These are phyloP conservation scores for Petasospora fabianii DNA, from an alignment of 1,139 yeast species.

Conservation along the genomic window DNA sequence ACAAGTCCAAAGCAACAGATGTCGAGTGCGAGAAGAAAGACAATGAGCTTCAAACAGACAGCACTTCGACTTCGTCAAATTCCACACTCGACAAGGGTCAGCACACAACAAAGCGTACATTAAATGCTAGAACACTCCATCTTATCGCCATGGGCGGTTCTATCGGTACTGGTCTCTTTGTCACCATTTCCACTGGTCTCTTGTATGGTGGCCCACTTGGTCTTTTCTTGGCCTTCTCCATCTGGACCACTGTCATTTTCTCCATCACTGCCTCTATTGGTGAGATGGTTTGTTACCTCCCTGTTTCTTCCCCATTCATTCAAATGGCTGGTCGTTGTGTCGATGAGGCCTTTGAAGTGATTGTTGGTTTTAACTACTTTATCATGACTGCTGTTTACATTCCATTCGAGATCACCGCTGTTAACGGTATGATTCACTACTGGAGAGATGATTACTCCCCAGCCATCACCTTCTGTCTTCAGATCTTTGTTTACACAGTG, in stretches of 20 bases:
- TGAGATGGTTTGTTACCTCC: conserved; percentile 77
- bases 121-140: conserved; percentile 53
- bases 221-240: conserved; percentile 52
- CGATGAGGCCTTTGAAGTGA: conserved; percentile 69
- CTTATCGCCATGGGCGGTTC: conserved; percentile 78
- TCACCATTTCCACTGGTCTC: conserved; percentile 63
- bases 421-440: conserved; percentile 55
- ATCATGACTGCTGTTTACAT: conserved; percentile 63
- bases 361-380: conserved; percentile 75
- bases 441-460: conserved; percentile 53
- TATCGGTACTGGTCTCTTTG: conserved; percentile 74
- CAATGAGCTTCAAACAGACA: conserved; percentile 19
- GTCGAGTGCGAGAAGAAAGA: conserved; percentile 7
- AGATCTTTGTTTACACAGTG: conserved; percentile 38
- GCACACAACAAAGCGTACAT: conserved; percentile 28
- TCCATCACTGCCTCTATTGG: conserved; percentile 67
- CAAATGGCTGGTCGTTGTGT: conserved; percentile 51
- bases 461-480: conserved; percentile 54
- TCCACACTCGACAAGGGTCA: conserved; percentile 7
- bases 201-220: conserved; percentile 70
- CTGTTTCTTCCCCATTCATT: conserved; percentile 59
- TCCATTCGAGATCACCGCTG: conserved; percentile 79
- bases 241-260: conserved; percentile 53
- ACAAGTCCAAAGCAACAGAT: not conserved
- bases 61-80: conserved; percentile 29